Evolutionary conservation across 2,329 filamentous ascomycete genomes (phyloP), one percentile per base, ranked within the genome.

Genomic region (Monilinia fructicola): DNA sequence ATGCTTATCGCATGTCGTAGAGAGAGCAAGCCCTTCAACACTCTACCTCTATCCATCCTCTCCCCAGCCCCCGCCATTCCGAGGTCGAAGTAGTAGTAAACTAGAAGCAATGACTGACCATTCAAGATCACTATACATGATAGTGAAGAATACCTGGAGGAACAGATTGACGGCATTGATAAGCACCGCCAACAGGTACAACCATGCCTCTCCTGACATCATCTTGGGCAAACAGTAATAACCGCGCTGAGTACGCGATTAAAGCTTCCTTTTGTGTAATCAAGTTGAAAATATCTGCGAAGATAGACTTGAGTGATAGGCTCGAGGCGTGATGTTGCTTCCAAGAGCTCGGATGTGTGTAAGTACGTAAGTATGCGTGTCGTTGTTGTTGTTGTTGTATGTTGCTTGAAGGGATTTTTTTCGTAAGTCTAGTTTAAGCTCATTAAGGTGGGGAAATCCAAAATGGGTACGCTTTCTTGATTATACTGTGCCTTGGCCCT

Each of bases 91-190:
- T 48, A 55, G 23, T 46, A 38, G 31, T 31, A 44, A 11, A 42
- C 6, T 31, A 44, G 42, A 18, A 28, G 40, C 21, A 31, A 58
- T 16, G 46, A 84, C 91, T 77, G 83, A 96, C 93, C 95, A 99
- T 90, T 99, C 95, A 76, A 99, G 82, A 85, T 99, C 95, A 81
- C 92, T 97, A 83, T 98, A 99, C 96, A 99, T 99, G 78, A 99
- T 99, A 67, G 95, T 99, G 84, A 99, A 99, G 87, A 99, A 99
- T 76, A 99, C 95, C 84, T 99, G 96, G 67, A 99, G 86, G 82
- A 99, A 99, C 77, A 99, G 87, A 85, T 99, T 99, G 87, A 99
- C 93, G 83, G 95, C 95, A 84, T 99, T 99, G 85, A 99, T 96
- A 79, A 99, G 87, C 81, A 99, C 96, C 82, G 94, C 90, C 81